A percentile compares a stretch with the other conserved stretches of the same genome.
Evolutionary conservation across 768 basidiomycete species (phyloP).

Genomic region (Termitomyces sp.): DNA sequence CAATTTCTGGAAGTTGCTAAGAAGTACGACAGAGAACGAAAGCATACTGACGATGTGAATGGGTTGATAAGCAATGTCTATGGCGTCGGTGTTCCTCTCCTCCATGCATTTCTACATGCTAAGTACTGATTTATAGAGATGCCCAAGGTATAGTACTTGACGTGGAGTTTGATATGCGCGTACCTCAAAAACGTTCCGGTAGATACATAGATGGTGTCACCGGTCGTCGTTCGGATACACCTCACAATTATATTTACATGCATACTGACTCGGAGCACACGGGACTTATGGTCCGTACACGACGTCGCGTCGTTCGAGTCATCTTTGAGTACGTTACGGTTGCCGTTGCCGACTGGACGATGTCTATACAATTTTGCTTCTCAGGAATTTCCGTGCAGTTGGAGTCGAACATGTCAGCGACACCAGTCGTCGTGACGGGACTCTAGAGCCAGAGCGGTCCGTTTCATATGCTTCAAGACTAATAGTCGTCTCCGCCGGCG

Average conservation of each 20-base stretch:
- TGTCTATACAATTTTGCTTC: background rate
- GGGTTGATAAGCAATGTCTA: constrained; percentile 46
- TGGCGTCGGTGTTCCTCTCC: constrained; percentile 32
- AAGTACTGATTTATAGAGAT: constrained; percentile 33
- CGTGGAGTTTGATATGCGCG: too few species aligned
- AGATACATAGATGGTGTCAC: constrained; percentile 53
- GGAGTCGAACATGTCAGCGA: constrained; percentile 52
- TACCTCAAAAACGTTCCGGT: background rate
- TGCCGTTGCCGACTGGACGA: background rate
- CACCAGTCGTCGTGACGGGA: constrained; percentile 20
- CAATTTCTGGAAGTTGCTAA: constrained; percentile 45
- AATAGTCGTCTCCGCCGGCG: constrained; percentile 48
- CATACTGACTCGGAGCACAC: constrained; percentile 29
- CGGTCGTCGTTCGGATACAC: constrained; percentile 54
- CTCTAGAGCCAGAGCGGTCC: constrained; percentile 10
- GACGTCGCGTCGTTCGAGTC: constrained; percentile 42
- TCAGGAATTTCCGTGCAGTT: constrained; percentile 37
- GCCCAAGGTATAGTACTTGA: constrained; percentile 45
- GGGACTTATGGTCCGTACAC: constrained; percentile 38
- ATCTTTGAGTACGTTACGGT: constrained; percentile 41
- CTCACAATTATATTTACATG: constrained; percentile 51
- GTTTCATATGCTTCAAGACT: constrained; percentile 37
- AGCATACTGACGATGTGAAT: constrained; percentile 43
- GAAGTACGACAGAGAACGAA: constrained; percentile 46
- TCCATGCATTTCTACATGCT: background rate